Percentiles rank a stretch among this genome's conserved stretches.
These are phyloP conservation scores for Ceratocystis lukuohia DNA, from an alignment of 2,329 filamentous ascomycete species.

Conservation along the genomic window DNA sequence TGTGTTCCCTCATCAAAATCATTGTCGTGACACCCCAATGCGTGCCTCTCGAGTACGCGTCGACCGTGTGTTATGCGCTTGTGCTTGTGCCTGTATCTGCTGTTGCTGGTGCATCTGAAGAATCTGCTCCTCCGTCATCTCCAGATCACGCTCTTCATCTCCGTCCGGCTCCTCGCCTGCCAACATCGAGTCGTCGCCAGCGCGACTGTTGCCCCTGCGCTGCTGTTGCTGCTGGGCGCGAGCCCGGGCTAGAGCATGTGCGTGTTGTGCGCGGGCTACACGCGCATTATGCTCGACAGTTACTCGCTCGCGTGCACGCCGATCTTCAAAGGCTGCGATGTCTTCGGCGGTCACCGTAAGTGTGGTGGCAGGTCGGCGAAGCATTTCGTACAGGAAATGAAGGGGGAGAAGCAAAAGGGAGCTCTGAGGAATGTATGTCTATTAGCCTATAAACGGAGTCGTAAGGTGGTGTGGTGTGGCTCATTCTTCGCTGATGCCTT, in stretches of 20 bases:
- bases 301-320: conserved; percentile 34
- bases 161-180: conserved; percentile 1
- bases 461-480: neutral
- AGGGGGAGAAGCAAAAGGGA: neutral
- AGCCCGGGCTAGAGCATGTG: conserved; percentile 11
- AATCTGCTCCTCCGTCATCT: conserved; percentile 18
- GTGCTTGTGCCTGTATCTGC: conserved; percentile 22
- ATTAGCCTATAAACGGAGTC: too few species aligned
- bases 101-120: conserved; percentile 19
- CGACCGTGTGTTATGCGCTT: conserved; percentile 18
- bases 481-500: too few species aligned
- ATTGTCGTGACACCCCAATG: conserved; percentile 12
- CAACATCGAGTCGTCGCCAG: conserved; percentile 11
- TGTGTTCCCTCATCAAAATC: neutral
- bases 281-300: conserved; percentile 23
- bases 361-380: conserved; percentile 53
- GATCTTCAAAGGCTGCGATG: conserved; percentile 56
- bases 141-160: neutral
- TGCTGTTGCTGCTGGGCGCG: conserved; percentile 20
- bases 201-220: conserved; percentile 7
- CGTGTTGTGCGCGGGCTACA: conserved; percentile 10
- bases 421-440: neutral
- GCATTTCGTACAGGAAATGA: conserved; percentile 33
- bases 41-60: conserved; percentile 14
- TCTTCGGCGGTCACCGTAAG: conserved; percentile 58